phyloP scores from a whole-genome alignment of 257 asterid genomes.

The Rauvolfia tetraphylla region DNA sequence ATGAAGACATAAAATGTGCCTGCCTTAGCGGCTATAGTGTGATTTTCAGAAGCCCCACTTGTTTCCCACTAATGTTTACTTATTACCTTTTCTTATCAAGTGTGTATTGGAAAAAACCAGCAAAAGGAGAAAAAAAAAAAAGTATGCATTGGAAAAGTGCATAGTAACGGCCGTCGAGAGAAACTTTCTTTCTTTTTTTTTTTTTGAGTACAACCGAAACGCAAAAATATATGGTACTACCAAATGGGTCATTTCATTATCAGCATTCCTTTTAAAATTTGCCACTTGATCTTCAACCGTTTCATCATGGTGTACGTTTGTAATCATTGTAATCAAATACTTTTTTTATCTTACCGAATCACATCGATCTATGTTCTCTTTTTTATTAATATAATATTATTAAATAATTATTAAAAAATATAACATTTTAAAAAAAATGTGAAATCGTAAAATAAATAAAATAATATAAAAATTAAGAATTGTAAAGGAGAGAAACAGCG shows the following conservation, averaged over 20 bases:
- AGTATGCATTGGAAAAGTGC: constrained; percentile 32
- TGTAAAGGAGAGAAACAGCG: too few relatives aligned
- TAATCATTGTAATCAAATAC: constrained; percentile 10
- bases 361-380: too few relatives aligned
- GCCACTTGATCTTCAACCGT: neutral
- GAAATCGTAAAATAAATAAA: too few relatives aligned
- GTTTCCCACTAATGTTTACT: constrained; percentile 29
- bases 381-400: too few relatives aligned
- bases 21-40: constrained; percentile 18
- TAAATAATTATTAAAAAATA: too few relatives aligned
- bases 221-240: neutral
- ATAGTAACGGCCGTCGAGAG: constrained; percentile 12
- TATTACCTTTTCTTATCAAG: neutral
- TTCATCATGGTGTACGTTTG: constrained; percentile 9
- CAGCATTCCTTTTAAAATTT: neutral
- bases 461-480: too few relatives aligned
- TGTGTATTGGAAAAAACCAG: too few relatives aligned
- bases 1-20: neutral
- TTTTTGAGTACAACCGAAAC: too few relatives aligned
- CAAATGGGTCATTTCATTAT: neutral
- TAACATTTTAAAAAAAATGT: too few relatives aligned
- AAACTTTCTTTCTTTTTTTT: too few relatives aligned
- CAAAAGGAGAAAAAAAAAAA: too few relatives aligned
- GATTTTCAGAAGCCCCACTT: constrained; percentile 33
- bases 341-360: neutral